A percentile compares a stretch with the other conserved stretches of the same genome.
Evolutionary conservation across 2,329 filamentous ascomycete species (phyloP).

Genomic region (Juglanconis oblonga): DNA sequence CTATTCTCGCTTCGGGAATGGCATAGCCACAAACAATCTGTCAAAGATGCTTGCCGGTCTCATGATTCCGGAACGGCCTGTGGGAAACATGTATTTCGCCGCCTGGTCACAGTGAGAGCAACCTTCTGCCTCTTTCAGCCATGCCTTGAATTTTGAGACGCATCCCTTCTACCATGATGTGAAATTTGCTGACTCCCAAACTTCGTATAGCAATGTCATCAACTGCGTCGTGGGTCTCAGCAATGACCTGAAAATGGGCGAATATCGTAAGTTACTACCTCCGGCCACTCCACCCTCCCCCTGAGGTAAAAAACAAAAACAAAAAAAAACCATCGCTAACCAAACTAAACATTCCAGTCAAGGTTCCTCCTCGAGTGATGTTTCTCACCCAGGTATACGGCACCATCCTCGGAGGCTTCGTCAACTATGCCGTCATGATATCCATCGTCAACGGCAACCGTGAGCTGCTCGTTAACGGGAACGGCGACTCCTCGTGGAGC

Average conservation of each 20-base stretch:
- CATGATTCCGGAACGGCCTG: conserved; percentile 45
- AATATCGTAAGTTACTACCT: conserved; percentile 44
- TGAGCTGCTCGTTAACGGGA: conserved; percentile 40
- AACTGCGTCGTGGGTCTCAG: conserved; percentile 21
- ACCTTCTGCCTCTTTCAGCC: too few species aligned
- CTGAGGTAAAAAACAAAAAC: too few species aligned
- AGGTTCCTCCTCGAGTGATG: conserved; percentile 54
- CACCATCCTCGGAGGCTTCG: conserved; percentile 49
- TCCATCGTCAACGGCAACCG: conserved; percentile 48
- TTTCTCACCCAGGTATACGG: conserved; percentile 55
- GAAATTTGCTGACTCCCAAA: too few species aligned
- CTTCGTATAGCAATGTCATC: too few species aligned
- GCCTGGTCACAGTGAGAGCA: conserved; percentile 53
- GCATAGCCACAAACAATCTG: conserved; percentile 56
- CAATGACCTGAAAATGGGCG: conserved; percentile 55
- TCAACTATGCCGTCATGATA: conserved; percentile 56
- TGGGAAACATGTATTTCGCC: conserved; percentile 58
- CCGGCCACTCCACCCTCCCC: too few species aligned
- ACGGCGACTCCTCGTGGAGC: conserved; percentile 51
- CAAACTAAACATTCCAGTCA: conserved; percentile 32
- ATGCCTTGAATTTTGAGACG: too few species aligned
- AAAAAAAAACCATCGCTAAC: too few species aligned
- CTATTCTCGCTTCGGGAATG: conserved; percentile 52
- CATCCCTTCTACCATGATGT: too few species aligned
- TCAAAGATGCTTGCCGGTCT: conserved; percentile 56